Evolutionary conservation across 768 basidiomycete species (phyloP).

Genomic region (Termitomyces sp.): DNA sequence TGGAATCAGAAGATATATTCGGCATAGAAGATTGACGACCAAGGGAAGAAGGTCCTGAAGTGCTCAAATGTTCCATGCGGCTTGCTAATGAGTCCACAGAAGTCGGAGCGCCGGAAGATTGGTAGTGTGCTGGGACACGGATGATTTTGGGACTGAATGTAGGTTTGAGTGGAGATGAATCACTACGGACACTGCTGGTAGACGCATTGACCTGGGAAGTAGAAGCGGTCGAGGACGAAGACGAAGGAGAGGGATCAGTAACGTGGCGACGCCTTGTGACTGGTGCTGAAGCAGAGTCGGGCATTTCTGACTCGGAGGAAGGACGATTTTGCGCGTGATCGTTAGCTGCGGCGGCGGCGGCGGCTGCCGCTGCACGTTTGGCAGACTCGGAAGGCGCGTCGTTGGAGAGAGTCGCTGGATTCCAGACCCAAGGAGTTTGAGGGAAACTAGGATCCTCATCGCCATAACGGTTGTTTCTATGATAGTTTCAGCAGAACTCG

Average conservation of each 20-base stretch:
- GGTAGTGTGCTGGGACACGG: slow-evolving; percentile 62
- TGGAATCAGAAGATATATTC: slow-evolving; percentile 9
- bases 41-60: slow-evolving; percentile 18
- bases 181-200: slow-evolving; percentile 9
- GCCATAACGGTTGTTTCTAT: slow-evolving; percentile 34
- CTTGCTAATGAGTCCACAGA: slow-evolving; percentile 25
- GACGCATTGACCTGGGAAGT: slow-evolving; percentile 1
- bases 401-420: slow-evolving; percentile 43
- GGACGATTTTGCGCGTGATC: slow-evolving; percentile 20
- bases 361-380: slow-evolving; percentile 15
- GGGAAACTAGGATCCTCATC: slow-evolving; percentile 21
- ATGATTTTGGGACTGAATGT: slow-evolving; percentile 72
- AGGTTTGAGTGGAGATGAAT: slow-evolving; percentile 41
- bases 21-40: slow-evolving; percentile 37
- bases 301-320: slow-evolving; percentile 23
- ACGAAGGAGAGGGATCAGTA: slow-evolving; percentile 16
- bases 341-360: slow-evolving; percentile 13
- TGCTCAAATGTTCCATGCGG: slow-evolving; percentile 28
- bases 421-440: slow-evolving; percentile 78
- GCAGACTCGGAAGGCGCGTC: slow-evolving; percentile 23
- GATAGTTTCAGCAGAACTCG: neutral
- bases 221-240: slow-evolving; percentile 7
- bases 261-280: slow-evolving; percentile 10
- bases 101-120: slow-evolving; percentile 17
- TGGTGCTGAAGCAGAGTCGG: neutral